Conservation (phyloP, 2,329 filamentous ascomycete species). For the Ambrosiella xylebori region DNA sequence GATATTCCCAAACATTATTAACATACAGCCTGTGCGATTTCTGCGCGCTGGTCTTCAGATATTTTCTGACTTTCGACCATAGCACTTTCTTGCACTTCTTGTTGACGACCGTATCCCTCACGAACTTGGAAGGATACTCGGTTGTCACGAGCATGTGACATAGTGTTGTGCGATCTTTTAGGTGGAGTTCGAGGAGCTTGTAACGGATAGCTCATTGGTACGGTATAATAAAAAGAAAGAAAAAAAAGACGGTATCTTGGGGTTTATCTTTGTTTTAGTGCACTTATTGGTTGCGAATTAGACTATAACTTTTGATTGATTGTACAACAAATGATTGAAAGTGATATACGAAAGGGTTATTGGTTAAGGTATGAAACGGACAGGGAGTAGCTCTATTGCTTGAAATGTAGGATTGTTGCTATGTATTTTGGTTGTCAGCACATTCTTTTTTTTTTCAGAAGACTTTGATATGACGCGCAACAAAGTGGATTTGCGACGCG, state of each 20-base stretch:
- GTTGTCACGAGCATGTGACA: conserved; percentile 12
- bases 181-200: conserved; percentile 12
- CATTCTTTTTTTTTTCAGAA: neutral
- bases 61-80: conserved; percentile 13
- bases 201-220: conserved; percentile 11
- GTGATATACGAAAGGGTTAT: neutral
- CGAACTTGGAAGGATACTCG: conserved; percentile 13
- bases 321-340: neutral
- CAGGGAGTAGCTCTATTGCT: neutral
- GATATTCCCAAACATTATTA: neutral
- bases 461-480: neutral
- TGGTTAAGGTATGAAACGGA: neutral
- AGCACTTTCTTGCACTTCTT: conserved; percentile 7
- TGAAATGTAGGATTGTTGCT: neutral
- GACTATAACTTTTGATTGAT: neutral
- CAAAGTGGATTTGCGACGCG: neutral
- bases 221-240: neutral
- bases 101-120: conserved; percentile 12
- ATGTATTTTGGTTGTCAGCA: neutral
- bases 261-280: too few relatives aligned
- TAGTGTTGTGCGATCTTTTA: conserved; percentile 7
- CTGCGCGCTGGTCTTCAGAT: conserved; percentile 14
- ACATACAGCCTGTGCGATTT: conserved; percentile 15
- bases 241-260: neutral
- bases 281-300: too few relatives aligned